phyloP scores from a whole-genome alignment of 352 stramenopile species.

The Achlya hypogyna region DNA sequence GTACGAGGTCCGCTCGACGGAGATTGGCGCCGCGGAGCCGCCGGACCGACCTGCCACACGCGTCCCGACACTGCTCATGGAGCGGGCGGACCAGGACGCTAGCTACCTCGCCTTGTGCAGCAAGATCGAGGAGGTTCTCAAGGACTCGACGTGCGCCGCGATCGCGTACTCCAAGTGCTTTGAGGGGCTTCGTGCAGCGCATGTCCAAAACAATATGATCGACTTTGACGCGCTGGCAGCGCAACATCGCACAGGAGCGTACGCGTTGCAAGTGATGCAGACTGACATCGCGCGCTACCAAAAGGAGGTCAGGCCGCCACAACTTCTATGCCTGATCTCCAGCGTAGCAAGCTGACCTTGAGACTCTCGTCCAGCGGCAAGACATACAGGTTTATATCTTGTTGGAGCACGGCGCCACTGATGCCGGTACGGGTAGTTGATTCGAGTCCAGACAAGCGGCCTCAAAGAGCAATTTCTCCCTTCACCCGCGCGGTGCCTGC shows the following conservation, averaged over 20 bases:
- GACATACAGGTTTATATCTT: constrained; percentile 3
- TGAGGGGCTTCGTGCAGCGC: constrained; percentile 25
- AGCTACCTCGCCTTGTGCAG: constrained; percentile 28
- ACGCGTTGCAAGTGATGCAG: constrained; percentile 36
- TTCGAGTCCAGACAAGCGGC: constrained; percentile 5
- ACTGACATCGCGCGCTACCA: constrained; percentile 31
- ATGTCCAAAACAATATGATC: constrained; percentile 34
- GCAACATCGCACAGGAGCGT: constrained; percentile 35
- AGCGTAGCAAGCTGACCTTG: not conserved
- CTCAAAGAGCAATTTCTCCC: not conserved
- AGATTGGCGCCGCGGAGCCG: constrained; percentile 25
- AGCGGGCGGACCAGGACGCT: constrained; percentile 29
- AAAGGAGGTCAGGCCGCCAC: too few species aligned
- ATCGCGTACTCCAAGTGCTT: constrained; percentile 31
- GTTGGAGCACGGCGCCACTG: not conserved
- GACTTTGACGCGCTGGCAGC: constrained; percentile 37
- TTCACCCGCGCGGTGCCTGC: not conserved
- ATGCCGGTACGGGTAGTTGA: not conserved
- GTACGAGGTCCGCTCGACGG: constrained; percentile 31
- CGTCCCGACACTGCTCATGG: constrained; percentile 23
- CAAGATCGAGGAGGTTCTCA: constrained; percentile 36
- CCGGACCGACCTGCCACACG: constrained; percentile 12
- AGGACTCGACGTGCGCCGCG: constrained; percentile 23
- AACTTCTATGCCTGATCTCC: constrained; percentile 30
- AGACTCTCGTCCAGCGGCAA: constrained; percentile 4